These are phyloP conservation scores for Emiliania huxleyi DNA, from an alignment of 78 protist genomes.

Conservation along the genomic window DNA sequence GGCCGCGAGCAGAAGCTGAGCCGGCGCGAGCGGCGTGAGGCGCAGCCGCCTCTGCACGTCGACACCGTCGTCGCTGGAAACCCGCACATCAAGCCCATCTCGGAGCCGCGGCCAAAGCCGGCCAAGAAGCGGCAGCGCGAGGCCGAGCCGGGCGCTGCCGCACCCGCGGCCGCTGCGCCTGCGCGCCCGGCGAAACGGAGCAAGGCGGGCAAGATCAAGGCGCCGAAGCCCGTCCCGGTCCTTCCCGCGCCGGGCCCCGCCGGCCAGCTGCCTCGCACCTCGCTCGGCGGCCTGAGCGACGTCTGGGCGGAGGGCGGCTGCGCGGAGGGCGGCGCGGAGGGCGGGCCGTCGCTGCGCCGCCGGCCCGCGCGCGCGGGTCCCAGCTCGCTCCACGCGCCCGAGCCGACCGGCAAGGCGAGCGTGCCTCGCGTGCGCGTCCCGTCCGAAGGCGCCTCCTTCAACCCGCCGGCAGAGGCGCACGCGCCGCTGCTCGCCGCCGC, in stretches of 20 bases:
- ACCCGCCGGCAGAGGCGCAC: neutral
- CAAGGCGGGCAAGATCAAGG: neutral
- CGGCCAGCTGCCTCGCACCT: neutral
- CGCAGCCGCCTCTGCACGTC: neutral
- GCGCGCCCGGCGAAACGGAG: no score
- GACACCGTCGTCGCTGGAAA: neutral
- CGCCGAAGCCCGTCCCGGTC: neutral
- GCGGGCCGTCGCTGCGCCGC: neutral
- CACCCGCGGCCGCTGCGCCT: neutral
- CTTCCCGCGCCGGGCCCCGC: neutral
- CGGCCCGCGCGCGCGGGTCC: neutral
- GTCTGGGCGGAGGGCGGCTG: neutral
- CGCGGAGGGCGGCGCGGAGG: neutral
- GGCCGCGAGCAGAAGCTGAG: neutral
- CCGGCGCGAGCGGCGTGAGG: neutral
- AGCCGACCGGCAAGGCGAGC: neutral
- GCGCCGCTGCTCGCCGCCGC: neutral
- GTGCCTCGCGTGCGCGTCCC: neutral
- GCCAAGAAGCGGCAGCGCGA: neutral
- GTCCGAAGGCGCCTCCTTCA: neutral
- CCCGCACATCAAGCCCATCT: neutral
- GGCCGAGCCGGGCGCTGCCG: neutral
- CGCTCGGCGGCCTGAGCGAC: neutral
- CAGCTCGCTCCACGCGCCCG: neutral
- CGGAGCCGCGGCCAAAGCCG: neutral